Base-by-base conservation (phyloP, 2,329 filamentous ascomycete species). In the Xylariales sp. region DNA sequence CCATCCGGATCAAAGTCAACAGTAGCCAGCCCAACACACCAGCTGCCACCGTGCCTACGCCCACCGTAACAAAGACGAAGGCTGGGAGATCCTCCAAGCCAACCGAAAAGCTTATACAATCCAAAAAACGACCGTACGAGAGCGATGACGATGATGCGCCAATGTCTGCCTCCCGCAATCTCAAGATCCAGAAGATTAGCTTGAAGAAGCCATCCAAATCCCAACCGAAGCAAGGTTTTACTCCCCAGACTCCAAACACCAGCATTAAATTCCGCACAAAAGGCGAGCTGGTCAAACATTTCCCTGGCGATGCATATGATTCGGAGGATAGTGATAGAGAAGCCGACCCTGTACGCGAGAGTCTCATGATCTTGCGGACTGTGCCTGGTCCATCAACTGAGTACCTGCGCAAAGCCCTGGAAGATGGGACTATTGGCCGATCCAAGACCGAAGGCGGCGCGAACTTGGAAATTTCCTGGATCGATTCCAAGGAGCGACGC, bases 241-340 rank as follows among this genome's bases (percentile, higher is more conserved):
- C 53, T 45, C 37, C 57, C 51, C 23, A 63, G 63, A 43, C 68
- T 58, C 21, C 66, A 41, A 34, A 51, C 5, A 52, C 40, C 20
- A 37, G 44, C 21, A 56, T 82, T 40, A 76, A 76, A 38, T 65
- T 87, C 40, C 83, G 81, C 52, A 69, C 78, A 33, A 79, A 82
- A 50, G 83, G 83, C n/a, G 76, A 80, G 45, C 72, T 78, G 2
- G 83, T 86, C 6, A 69, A 76, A 21, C 77, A 87, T 46, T 81
- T 81, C 5, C 76, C 79, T 2, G 93, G 93, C 36, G 88, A 95
- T 40, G 93, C 91, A 6, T 98, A 97, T 62, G 93, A 98, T 59
- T 96, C 90, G 4, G 93, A 97, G 61, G 88, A 90, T 11, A 93
- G 89, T 39, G 93, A 97, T 55, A 80, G 83, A 12, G 93, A 98